Evolutionary conservation across 129 eudicot species (phyloP).

Genomic region (Chrysanthemum makinoi): DNA sequence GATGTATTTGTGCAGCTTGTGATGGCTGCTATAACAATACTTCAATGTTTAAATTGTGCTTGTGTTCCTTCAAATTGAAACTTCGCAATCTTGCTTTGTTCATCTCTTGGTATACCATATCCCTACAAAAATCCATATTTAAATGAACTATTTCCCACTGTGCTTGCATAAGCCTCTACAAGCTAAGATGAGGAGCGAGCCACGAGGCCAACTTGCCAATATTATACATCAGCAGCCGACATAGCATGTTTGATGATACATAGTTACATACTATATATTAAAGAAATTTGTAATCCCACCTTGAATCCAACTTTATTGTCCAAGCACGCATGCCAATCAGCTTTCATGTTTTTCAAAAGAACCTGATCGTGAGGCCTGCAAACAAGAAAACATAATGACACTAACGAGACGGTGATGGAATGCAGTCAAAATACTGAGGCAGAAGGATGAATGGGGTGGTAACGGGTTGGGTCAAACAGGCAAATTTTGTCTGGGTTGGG

Average conservation of each 20-base stretch:
- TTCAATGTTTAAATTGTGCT: conserved; percentile 24
- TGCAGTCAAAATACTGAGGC: too few relatives aligned
- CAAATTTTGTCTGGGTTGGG: too few relatives aligned
- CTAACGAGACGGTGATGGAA: background rate
- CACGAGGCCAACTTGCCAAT: too few relatives aligned
- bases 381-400: background rate
- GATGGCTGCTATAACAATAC: conserved; percentile 34
- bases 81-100: conserved; percentile 18
- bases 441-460: too few relatives aligned
- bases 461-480: too few relatives aligned
- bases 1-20: conserved; percentile 39
- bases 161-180: too few relatives aligned
- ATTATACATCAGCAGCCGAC: too few relatives aligned
- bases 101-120: conserved; percentile 23
- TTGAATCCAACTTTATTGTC: conserved; percentile 32
- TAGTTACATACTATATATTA: background rate
- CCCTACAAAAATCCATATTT: conserved; percentile 11
- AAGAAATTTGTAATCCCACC: conserved; percentile 15
- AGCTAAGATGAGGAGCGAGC: too few relatives aligned
- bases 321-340: conserved; percentile 34
- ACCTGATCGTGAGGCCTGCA: conserved; percentile 32
- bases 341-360: conserved; percentile 21
- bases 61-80: conserved; percentile 12
- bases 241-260: background rate
- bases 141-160: background rate